Percentiles rank a stretch among this genome's conserved stretches.
These are phyloP conservation scores for Blepharisma stoltei DNA, from an alignment of 73 alveolate species.

Conservation along the genomic window DNA sequence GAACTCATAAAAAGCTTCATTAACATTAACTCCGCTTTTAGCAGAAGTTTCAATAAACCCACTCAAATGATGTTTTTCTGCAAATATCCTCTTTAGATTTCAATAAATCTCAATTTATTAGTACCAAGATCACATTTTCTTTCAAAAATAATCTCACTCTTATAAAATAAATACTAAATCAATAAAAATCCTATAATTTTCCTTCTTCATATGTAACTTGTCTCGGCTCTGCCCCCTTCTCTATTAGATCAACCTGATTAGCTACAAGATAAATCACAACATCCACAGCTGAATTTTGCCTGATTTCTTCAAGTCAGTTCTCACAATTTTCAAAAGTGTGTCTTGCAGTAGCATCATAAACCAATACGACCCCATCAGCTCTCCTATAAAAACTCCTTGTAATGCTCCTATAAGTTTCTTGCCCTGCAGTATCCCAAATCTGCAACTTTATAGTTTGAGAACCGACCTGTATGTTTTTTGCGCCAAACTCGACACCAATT, in stretches of 20 bases:
- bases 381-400: slow-evolving; percentile 84
- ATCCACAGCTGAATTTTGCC: slow-evolving; percentile 48
- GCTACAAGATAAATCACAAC: slow-evolving; percentile 43
- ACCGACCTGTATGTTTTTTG: slow-evolving; percentile 70
- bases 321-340: slow-evolving; percentile 56
- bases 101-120: no score
- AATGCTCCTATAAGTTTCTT: slow-evolving; percentile 85
- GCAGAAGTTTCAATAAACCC: slow-evolving; percentile 43
- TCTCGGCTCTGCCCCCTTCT: slow-evolving; percentile 24
- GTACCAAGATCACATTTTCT: no score
- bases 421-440: slow-evolving; percentile 98
- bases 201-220: slow-evolving; percentile 33
- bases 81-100: no score
- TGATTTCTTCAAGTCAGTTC: slow-evolving; percentile 64
- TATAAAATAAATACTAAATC: no score
- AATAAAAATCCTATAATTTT: no score
- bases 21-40: slow-evolving; percentile 40
- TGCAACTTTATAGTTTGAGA: slow-evolving; percentile 60
- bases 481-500: slow-evolving; percentile 93
- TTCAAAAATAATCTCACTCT: no score
- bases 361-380: slow-evolving; percentile 84
- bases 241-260: slow-evolving; percentile 46
- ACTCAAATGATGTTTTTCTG: slow-evolving; percentile 32
- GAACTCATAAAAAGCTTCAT: slow-evolving; percentile 33
- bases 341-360: slow-evolving; percentile 61